Evolutionary conservation across 2,329 filamentous ascomycete species (phyloP), one percentile per base, ranked within the genome.

Genomic region (Hypoxylon sp.): DNA sequence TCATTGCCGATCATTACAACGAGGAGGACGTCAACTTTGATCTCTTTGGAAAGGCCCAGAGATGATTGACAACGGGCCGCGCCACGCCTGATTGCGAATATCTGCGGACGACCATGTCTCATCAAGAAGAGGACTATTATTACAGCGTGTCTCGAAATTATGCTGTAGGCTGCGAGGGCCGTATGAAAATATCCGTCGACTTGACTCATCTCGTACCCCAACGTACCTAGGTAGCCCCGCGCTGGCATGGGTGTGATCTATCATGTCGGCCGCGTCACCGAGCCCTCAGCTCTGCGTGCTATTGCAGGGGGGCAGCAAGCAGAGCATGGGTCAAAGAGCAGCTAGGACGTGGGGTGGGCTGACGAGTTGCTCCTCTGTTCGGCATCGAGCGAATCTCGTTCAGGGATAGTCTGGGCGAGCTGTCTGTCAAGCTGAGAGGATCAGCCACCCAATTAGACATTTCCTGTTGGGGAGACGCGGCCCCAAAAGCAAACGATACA

Each of bases 1-100:
- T 92, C 58, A 86, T 92, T 37, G 84, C 83, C 37, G 89, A 92
- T 69, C 89, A 92, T 71, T 92, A 92, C 73, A 87, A 89, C 64
- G 78, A 82, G 21, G 88, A 91, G 69, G 89, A 92, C 67, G 84
- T 89, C 51, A 85, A 86, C 66, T 84, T 86, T 60, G 79, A 84
- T 59, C 72, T 81, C 8, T 78, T 75, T 70, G 76, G 72, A 47
- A 76, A 72, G 55, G 67, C 68, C 41, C 69, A 72, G 46, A 64
- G 66, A 60, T 69, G 66, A 70, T 35, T 38, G 24, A n/a, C 6
- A 15, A 31, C 23, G 33, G n/a, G 29, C 20, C 17, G 23, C 31
- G 33, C 26, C 43, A 45, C 35, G 41, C 42, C 48, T 33, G 41
- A 51, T 52, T 55, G 40, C 46, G 48, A 62, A 41, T 38, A 26